These are phyloP conservation scores for Beauveria bassiana DNA, from an alignment of 2,329 filamentous ascomycete genomes.

Conservation along the genomic window DNA sequence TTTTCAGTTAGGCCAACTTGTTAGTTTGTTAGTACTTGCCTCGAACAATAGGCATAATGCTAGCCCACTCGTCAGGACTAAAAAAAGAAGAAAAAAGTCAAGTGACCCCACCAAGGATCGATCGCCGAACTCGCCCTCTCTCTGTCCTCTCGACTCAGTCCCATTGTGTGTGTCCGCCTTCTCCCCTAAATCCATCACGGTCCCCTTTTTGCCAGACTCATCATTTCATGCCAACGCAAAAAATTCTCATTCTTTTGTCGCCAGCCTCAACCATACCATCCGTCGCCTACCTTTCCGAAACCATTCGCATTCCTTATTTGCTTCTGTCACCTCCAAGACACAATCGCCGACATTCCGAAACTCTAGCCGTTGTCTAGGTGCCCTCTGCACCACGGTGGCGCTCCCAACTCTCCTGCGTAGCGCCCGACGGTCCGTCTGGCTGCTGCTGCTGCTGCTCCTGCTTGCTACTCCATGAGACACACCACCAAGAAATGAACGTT, in stretches of 20 bases:
- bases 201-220: not conserved
- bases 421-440: conserved; percentile 7
- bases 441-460: not conserved
- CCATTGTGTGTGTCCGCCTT: not conserved
- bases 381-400: conserved; percentile 8
- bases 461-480: conserved; percentile 7
- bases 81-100: not conserved
- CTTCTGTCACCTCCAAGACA: not conserved
- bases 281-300: not conserved
- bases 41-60: too few relatives aligned
- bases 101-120: too few relatives aligned
- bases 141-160: not conserved
- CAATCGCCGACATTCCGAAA: conserved; percentile 2
- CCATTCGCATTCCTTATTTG: not conserved
- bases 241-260: not conserved
- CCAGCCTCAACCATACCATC: not conserved
- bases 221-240: not conserved
- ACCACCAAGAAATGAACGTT: conserved; percentile 5
- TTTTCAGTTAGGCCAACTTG: too few relatives aligned
- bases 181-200: not conserved
- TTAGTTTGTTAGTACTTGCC: too few relatives aligned
- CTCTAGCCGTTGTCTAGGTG: not conserved
- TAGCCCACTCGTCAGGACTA: not conserved
- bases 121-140: not conserved
- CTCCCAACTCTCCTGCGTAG: not conserved